phyloP scores from a whole-genome alignment of 306 rosid genomes.

The Lagenaria siceraria region DNA sequence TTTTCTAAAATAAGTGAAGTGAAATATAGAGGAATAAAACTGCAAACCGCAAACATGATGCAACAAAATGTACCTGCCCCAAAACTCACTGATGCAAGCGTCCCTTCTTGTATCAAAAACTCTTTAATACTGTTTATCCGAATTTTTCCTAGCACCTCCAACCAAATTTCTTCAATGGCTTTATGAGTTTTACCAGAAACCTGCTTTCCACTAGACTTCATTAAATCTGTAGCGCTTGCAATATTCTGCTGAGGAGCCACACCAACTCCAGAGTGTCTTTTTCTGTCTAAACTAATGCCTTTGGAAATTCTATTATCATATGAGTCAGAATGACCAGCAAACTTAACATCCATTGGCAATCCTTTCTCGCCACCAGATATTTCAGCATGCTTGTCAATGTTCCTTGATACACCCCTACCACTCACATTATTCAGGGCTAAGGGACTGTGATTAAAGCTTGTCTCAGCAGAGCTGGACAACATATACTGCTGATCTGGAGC shows the following conservation, averaged over 20 bases:
- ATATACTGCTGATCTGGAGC: slow-evolving; percentile 96
- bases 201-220: slow-evolving; percentile 34
- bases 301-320: slow-evolving; percentile 19
- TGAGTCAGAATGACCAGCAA: slow-evolving; percentile 41
- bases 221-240: slow-evolving; percentile 21
- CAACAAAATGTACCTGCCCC: slow-evolving; percentile 60
- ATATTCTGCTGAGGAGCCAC: slow-evolving; percentile 36
- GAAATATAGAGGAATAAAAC: neutral
- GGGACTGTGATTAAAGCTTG: slow-evolving; percentile 81
- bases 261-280: slow-evolving; percentile 30
- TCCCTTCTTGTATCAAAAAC: slow-evolving; percentile 74
- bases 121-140: slow-evolving; percentile 52
- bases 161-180: slow-evolving; percentile 81
- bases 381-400: slow-evolving; percentile 32
- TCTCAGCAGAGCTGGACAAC: slow-evolving; percentile 76
- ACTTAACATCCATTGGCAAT: slow-evolving; percentile 38
- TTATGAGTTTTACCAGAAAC: slow-evolving; percentile 26
- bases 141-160: slow-evolving; percentile 71
- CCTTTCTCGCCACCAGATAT: slow-evolving; percentile 29
- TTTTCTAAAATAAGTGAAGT: neutral
- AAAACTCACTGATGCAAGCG: slow-evolving; percentile 65
- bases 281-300: slow-evolving; percentile 39
- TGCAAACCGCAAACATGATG: neutral
- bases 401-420: slow-evolving; percentile 31
- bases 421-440: slow-evolving; percentile 31